A percentile compares a stretch with the other conserved stretches of the same genome.
phyloP scores from a whole-genome alignment of 768 basidiomycete genomes.

The Agaricus subrufescens region DNA sequence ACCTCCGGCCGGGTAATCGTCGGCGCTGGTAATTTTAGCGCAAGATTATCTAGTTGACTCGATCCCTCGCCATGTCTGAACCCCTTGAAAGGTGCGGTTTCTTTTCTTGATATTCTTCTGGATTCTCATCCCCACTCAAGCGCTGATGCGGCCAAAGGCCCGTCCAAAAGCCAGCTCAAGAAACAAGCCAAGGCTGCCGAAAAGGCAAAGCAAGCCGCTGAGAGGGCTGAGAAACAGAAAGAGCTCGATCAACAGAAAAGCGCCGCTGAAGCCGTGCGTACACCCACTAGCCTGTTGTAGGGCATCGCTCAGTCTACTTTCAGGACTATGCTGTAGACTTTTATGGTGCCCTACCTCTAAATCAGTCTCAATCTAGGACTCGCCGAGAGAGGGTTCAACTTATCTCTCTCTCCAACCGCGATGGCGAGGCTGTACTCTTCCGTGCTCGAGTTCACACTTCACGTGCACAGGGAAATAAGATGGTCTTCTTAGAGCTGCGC shows the following conservation, averaged over 20 bases:
- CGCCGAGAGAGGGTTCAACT: constrained; percentile 61
- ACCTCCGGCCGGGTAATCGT: background rate
- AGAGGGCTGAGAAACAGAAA: constrained; percentile 75
- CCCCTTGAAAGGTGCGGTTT: constrained; percentile 21
- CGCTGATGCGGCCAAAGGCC: constrained; percentile 34
- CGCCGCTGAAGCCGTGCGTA: constrained; percentile 57
- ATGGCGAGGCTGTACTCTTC: constrained; percentile 74
- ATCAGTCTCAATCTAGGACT: constrained; percentile 84
- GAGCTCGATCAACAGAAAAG: constrained; percentile 67
- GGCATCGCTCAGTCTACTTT: constrained; percentile 2
- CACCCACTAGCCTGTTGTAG: background rate
- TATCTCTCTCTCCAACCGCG: constrained; percentile 53
- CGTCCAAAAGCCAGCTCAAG: constrained; percentile 86
- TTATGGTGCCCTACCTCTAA: constrained; percentile 86
- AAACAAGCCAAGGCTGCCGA: constrained; percentile 87
- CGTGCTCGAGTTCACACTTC: constrained; percentile 91
- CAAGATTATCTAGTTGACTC: background rate
- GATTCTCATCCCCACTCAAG: constrained; percentile 11
- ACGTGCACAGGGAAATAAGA: constrained; percentile 90
- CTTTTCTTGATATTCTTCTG: background rate
- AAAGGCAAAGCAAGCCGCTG: constrained; percentile 86
- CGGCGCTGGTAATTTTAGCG: constrained; percentile 1
- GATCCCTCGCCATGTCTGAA: constrained; percentile 12
- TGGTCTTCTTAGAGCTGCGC: constrained; percentile 90
- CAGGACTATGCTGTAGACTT: constrained; percentile 75